Evolutionary conservation across 1,139 yeast species (phyloP).

Genomic region (Debaryomycetaceae sp.): DNA sequence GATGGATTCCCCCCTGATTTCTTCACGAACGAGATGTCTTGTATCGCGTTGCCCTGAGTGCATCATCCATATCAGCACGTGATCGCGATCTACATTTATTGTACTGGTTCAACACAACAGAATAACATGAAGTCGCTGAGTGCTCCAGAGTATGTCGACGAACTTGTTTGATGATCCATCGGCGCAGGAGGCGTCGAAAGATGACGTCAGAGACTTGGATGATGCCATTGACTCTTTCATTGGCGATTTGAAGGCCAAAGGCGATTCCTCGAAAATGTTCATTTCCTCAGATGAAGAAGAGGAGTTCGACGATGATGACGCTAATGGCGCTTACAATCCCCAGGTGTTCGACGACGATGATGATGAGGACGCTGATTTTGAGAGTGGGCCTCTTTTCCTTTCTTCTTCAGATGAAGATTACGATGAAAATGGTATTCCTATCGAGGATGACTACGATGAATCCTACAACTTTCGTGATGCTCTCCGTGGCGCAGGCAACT

Average conservation of each 20-base stretch:
- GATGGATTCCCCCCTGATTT: too few relatives aligned
- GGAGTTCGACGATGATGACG: neutral
- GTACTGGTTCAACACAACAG: neutral
- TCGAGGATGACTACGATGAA: constrained; percentile 32
- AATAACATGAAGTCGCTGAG: constrained; percentile 1
- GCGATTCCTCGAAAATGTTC: constrained; percentile 1
- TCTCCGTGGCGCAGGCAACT: constrained; percentile 51
- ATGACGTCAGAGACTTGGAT: constrained; percentile 3
- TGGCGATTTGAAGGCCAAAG: constrained; percentile 7
- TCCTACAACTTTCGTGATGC: constrained; percentile 47
- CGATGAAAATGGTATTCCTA: constrained; percentile 12
- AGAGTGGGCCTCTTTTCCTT: constrained; percentile 8
- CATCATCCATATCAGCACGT: too few relatives aligned
- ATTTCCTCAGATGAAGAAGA: constrained; percentile 2
- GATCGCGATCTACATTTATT: neutral
- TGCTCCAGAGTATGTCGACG: constrained; percentile 4
- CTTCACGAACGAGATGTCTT: too few relatives aligned
- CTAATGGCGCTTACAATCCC: constrained; percentile 3
- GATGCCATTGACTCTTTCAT: constrained; percentile 8
- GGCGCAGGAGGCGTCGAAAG: constrained; percentile 3
- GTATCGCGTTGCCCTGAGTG: too few relatives aligned
- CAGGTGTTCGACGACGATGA: constrained; percentile 10
- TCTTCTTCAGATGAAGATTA: constrained; percentile 14
- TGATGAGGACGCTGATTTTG: constrained; percentile 6
- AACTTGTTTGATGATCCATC: constrained; percentile 6